Conservation (phyloP, 202 grass and related monocot genomes). For the Dendrocalamus latiflorus region DNA sequence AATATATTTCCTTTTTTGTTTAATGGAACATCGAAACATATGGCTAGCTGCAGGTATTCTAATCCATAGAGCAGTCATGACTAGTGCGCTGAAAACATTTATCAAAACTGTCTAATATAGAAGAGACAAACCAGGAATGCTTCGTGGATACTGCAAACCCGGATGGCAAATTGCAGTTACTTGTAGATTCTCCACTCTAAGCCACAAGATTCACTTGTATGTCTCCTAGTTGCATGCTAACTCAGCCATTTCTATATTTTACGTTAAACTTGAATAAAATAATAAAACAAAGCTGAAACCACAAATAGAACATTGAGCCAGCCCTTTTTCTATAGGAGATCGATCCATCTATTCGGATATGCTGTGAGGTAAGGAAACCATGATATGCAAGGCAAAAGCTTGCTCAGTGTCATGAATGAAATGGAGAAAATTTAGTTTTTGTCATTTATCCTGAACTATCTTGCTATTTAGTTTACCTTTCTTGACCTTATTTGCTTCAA, state of each 20-base stretch:
- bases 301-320: not conserved
- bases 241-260: not conserved
- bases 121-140: not conserved
- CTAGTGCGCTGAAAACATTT: not conserved
- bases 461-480: conserved; percentile 53
- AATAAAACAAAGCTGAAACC: not conserved
- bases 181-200: not conserved
- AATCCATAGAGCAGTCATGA: not conserved
- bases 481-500: conserved; percentile 73
- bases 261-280: not conserved
- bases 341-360: not conserved
- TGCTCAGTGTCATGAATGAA: not conserved
- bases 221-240: not conserved
- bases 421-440: not conserved
- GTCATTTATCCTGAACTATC: not conserved
- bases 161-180: not conserved
- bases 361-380: not conserved
- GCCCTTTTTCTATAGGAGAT: not conserved
- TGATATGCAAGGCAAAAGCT: not conserved
- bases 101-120: not conserved
- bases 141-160: not conserved
- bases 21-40: not conserved
- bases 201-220: not conserved
- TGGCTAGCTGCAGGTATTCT: not conserved
- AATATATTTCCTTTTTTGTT: not conserved